phyloP scores from a whole-genome alignment of 768 basidiomycete species.

The Boletus coccyginus region DNA sequence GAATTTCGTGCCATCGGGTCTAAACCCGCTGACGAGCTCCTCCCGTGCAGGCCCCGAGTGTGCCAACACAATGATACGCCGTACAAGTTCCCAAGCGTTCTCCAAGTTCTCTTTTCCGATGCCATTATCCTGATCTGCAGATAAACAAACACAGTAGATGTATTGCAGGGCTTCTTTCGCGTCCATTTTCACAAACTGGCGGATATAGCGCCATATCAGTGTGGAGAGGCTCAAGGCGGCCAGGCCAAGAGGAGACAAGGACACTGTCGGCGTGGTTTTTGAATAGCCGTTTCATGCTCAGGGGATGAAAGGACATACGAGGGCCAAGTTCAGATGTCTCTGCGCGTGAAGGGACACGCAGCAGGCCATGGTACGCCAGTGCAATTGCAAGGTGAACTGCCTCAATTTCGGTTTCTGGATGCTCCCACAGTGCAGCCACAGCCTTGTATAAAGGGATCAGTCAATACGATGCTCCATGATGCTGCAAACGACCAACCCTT shows the following conservation, averaged over 20 bases:
- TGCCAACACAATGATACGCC: conserved; percentile 75
- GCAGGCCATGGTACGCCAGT: conserved; percentile 87
- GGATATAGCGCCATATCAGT: conserved; percentile 88
- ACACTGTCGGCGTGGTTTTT: conserved; percentile 45
- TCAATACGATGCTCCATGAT: no score
- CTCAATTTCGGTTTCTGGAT: conserved; percentile 84
- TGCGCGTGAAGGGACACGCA: conserved; percentile 77
- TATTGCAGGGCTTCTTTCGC: conserved; percentile 94
- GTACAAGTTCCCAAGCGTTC: conserved; percentile 73
- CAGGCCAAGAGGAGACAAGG: conserved; percentile 61
- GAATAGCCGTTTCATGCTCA: neutral
- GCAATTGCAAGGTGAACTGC: conserved; percentile 93
- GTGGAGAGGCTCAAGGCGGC: conserved; percentile 81
- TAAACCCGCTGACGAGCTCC: conserved; percentile 90
- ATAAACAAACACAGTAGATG: conserved; percentile 81
- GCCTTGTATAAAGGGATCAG: conserved; percentile 49
- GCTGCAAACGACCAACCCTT: conserved; percentile 48
- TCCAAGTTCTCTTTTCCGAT: conserved; percentile 86
- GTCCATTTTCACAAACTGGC: conserved; percentile 90
- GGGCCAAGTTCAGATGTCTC: conserved; percentile 85
- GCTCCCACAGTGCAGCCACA: conserved; percentile 86
- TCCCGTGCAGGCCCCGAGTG: conserved; percentile 85
- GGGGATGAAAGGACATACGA: conserved; percentile 45
- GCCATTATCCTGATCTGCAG: conserved; percentile 64
- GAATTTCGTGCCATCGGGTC: conserved; percentile 85